Evolutionary conservation across 352 stramenopile species (phyloP).

Genomic region (Bremia lactucae): DNA sequence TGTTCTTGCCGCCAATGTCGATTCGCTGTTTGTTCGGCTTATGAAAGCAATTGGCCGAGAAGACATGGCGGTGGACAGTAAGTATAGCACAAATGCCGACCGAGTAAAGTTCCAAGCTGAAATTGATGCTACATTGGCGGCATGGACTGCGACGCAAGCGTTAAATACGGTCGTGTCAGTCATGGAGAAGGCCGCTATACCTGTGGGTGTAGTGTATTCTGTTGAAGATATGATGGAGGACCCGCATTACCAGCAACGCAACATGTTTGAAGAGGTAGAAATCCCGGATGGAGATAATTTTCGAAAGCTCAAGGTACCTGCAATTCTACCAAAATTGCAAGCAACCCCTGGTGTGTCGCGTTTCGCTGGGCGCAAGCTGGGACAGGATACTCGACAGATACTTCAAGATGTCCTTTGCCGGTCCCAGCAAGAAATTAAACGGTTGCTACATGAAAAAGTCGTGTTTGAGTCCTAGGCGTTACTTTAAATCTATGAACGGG

Average conservation of each 20-base stretch:
- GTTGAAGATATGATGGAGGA: conserved; percentile 72
- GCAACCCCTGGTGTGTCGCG: conserved; percentile 46
- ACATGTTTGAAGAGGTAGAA: conserved; percentile 65
- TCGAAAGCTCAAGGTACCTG: conserved; percentile 47
- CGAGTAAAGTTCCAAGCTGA: conserved; percentile 46
- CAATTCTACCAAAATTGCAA: conserved; percentile 67
- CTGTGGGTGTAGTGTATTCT: conserved; percentile 68
- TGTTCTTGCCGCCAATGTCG: conserved; percentile 78
- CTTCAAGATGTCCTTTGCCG: conserved; percentile 41
- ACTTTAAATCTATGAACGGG: no score
- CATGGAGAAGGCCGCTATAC: conserved; percentile 48
- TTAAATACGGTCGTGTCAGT: conserved; percentile 35
- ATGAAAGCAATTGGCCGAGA: conserved; percentile 59
- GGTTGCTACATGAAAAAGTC: conserved; percentile 42
- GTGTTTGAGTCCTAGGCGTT: conserved; percentile 67
- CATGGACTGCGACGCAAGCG: conserved; percentile 41
- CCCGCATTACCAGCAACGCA: conserved; percentile 56
- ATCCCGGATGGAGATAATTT: conserved; percentile 26
- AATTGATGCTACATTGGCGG: conserved; percentile 48
- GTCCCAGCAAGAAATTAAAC: conserved; percentile 43
- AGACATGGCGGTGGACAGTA: conserved; percentile 42
- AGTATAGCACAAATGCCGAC: conserved; percentile 59
- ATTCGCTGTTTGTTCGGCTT: conserved; percentile 71
- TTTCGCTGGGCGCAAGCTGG: conserved; percentile 57
- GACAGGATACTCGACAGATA: conserved; percentile 58